Evolutionary conservation across 192 early-diverging fungal species (phyloP).

Genomic region (Thamnidium elegans): DNA sequence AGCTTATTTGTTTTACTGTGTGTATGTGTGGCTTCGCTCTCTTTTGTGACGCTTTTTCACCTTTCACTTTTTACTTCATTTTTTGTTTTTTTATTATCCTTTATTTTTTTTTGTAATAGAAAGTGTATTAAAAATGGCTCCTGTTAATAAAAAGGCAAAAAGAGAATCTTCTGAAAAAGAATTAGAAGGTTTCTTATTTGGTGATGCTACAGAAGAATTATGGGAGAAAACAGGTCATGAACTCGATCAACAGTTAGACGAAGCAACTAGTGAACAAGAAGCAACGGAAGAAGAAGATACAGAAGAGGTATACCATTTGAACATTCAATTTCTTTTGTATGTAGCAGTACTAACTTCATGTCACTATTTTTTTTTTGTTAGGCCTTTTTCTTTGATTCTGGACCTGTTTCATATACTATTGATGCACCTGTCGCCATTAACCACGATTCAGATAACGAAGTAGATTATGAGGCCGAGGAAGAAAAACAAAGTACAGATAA

Average conservation of each 20-base stretch:
- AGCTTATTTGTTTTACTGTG: no score
- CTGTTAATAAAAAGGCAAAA: conserved; percentile 15
- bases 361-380: neutral
- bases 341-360: neutral
- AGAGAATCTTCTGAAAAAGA: conserved; percentile 23
- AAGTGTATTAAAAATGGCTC: no score
- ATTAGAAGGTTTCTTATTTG: conserved; percentile 32
- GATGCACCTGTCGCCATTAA: conserved; percentile 32
- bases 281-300: conserved; percentile 21
- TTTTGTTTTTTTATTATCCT: no score
- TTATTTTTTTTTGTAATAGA: no score
- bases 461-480: conserved; percentile 40
- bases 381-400: conserved; percentile 38
- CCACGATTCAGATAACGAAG: conserved; percentile 37
- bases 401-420: conserved; percentile 17
- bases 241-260: conserved; percentile 11
- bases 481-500: conserved; percentile 38
- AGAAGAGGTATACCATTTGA: neutral
- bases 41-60: no score
- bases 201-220: conserved; percentile 11
- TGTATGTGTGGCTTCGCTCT: no score
- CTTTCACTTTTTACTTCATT: no score
- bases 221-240: conserved; percentile 26
- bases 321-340: neutral
- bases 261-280: neutral